A percentile compares a stretch with the other conserved stretches of the same genome.
Evolutionary conservation across 345 rosid genomes (phyloP).

Genomic region (Brassica incana): DNA sequence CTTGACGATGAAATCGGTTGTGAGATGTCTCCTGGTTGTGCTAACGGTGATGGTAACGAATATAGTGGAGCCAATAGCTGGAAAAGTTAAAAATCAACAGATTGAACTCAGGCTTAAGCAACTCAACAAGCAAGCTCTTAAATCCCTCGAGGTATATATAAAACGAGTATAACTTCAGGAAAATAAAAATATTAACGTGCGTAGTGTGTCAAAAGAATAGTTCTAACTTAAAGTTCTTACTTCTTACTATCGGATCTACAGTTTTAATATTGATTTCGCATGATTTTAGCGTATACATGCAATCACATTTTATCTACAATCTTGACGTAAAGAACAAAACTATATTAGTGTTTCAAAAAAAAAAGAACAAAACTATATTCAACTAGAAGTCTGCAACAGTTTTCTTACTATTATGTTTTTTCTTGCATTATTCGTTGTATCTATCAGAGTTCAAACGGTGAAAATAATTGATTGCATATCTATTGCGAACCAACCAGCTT

Average conservation of each 20-base stretch:
- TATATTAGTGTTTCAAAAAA: too few relatives aligned
- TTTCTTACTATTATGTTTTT: neutral
- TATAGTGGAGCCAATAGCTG: neutral
- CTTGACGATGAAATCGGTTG: neutral
- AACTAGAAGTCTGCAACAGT: neutral
- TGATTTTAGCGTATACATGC: neutral
- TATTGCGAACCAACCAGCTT: slow-evolving; percentile 6
- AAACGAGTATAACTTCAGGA: neutral
- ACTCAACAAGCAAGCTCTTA: slow-evolving; percentile 8
- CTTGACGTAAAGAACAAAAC: neutral
- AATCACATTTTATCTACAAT: neutral
- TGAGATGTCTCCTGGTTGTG: neutral
- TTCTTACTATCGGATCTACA: neutral
- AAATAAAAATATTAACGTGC: neutral
- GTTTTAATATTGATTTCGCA: neutral
- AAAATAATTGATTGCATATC: neutral
- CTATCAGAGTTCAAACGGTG: slow-evolving; percentile 2
- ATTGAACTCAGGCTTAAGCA: slow-evolving; percentile 5
- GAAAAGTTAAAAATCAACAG: neutral
- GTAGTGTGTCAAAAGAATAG: neutral
- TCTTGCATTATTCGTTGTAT: neutral
- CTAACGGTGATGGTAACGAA: slow-evolving; percentile 4
- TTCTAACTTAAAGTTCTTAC: neutral
- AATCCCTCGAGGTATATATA: neutral
- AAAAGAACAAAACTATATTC: neutral